These are phyloP conservation scores for Catunica adiposa DNA, from an alignment of 2,329 filamentous ascomycete genomes.

Conservation along the genomic window DNA sequence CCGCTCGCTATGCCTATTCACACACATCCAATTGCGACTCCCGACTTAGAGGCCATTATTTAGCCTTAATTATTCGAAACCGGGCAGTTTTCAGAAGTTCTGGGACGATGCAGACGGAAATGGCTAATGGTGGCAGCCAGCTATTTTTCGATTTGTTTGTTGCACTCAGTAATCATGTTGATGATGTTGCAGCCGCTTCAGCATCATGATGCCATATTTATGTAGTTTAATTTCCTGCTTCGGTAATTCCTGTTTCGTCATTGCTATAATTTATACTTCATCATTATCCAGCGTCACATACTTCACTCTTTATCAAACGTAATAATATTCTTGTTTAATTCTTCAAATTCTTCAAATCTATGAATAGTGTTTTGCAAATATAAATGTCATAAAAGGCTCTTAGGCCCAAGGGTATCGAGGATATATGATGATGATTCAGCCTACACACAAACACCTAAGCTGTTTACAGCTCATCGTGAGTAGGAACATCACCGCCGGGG, in stretches of 20 bases:
- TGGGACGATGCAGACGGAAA: no score
- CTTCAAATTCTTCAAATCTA: neutral
- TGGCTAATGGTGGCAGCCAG: no score
- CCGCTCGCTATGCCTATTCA: no score
- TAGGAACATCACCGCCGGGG: constrained; percentile 54
- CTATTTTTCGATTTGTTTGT: no score
- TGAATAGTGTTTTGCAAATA: neutral
- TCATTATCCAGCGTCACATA: neutral
- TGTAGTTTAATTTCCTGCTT: neutral
- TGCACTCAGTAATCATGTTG: no score
- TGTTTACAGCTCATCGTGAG: constrained; percentile 66
- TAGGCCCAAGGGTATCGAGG: neutral
- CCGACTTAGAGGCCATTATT: no score
- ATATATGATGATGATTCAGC: neutral
- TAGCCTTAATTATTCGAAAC: no score
- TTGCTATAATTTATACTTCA: neutral
- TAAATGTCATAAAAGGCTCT: neutral
- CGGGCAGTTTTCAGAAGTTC: no score
- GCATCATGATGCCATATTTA: neutral
- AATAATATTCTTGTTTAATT: no score
- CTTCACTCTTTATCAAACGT: neutral
- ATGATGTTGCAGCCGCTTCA: neutral
- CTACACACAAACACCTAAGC: constrained; percentile 11
- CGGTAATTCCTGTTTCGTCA: neutral
- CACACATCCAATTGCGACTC: no score